phyloP scores from a whole-genome alignment of 805 yeast genomes.

The Candida argentea region DNA sequence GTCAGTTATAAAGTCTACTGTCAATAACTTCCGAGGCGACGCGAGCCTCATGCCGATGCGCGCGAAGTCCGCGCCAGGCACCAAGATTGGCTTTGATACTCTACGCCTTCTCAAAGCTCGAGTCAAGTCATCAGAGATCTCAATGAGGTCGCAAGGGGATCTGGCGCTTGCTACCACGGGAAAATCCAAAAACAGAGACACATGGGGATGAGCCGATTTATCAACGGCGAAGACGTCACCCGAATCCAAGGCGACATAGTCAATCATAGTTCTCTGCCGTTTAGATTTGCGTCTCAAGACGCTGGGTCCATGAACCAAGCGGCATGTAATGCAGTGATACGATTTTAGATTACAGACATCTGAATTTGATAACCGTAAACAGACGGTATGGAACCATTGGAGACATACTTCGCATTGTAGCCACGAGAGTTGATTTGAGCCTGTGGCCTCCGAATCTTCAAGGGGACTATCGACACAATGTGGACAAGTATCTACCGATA shows the following conservation, averaged over 20 bases:
- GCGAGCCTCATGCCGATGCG: constrained; percentile 50
- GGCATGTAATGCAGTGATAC: constrained; percentile 50
- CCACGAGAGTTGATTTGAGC: too few species aligned
- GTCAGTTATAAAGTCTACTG: constrained; percentile 46
- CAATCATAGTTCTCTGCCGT: constrained; percentile 48
- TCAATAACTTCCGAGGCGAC: constrained; percentile 20
- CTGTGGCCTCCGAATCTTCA: too few species aligned
- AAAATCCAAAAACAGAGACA: constrained; percentile 21
- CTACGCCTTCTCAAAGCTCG: constrained; percentile 25
- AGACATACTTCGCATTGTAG: constrained; percentile 46
- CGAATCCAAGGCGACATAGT: constrained; percentile 69
- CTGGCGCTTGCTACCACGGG: constrained; percentile 7
- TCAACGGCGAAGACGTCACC: constrained; percentile 49
- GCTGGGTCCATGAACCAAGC: constrained; percentile 37
- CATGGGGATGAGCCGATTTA: constrained; percentile 44
- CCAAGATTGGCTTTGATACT: constrained; percentile 34
- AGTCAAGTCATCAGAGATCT: constrained; percentile 25
- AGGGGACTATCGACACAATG: constrained; percentile 11
- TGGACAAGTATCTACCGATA: constrained; percentile 13
- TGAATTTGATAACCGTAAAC: constrained; percentile 28
- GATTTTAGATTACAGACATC: constrained; percentile 30
- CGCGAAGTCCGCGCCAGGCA: constrained; percentile 21
- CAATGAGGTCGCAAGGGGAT: constrained; percentile 10
- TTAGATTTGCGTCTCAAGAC: constrained; percentile 41
- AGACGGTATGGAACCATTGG: constrained; percentile 45